phyloP scores from a whole-genome alignment of 495 filamentous ascomycete species.

The Penicillium pancosmium region DNA sequence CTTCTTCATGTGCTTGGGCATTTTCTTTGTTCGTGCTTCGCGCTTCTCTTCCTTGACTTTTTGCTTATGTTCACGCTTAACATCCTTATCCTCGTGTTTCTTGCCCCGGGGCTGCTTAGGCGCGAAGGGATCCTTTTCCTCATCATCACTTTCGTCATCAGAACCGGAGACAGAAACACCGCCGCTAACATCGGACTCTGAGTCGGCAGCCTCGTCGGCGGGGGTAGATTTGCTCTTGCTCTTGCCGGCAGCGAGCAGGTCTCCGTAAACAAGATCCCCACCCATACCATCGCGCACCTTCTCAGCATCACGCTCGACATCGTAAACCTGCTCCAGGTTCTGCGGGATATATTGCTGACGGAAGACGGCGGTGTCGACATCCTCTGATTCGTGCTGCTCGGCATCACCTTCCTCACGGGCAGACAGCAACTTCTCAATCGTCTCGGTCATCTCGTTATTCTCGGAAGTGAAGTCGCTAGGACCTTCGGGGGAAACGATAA shows the following conservation, averaged over 20 bases:
- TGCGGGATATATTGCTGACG: constrained; percentile 94
- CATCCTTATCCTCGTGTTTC: constrained; percentile 87
- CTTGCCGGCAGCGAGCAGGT: constrained; percentile 70
- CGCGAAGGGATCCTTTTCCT: constrained; percentile 52
- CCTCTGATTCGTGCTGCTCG: constrained; percentile 44
- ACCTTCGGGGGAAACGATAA: constrained; percentile 66
- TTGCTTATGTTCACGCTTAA: constrained; percentile 85
- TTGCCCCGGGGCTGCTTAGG: constrained; percentile 80
- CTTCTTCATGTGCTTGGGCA: constrained; percentile 94
- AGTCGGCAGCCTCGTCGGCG: constrained; percentile 37
- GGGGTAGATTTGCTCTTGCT: constrained; percentile 55
- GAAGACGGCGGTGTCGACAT: constrained; percentile 89
- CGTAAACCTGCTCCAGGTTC: constrained; percentile 91
- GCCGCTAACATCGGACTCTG: constrained; percentile 52
- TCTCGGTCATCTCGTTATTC: constrained; percentile 45
- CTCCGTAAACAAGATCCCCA: constrained; percentile 75
- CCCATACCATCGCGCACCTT: constrained; percentile 71
- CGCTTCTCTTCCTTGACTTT: constrained; percentile 94
- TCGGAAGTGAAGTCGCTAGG: constrained; percentile 41
- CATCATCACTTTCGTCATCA: constrained; percentile 50
- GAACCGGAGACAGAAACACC: constrained; percentile 45
- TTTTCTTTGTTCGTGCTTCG: constrained; percentile 88
- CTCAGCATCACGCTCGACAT: constrained; percentile 87
- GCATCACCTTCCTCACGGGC: constrained; percentile 44
- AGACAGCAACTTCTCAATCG: constrained; percentile 53